Conservation (phyloP, 2,329 filamentous ascomycete genomes). For the Scleromitrula shiraiana region DNA sequence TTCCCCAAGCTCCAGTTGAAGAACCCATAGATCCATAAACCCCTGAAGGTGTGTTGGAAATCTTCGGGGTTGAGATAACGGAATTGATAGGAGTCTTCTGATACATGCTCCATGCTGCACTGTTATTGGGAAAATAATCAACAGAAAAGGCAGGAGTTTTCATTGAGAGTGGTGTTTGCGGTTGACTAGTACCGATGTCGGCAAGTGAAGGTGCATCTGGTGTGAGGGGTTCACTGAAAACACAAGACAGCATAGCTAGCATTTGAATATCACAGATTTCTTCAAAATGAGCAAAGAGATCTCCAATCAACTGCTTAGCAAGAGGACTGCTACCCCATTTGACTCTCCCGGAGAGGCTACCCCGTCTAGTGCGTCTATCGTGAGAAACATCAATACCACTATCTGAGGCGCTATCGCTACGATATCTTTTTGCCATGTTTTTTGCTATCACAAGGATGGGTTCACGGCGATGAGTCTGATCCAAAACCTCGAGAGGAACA, state of each 20-base stretch:
- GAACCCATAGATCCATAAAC: constrained; percentile 50
- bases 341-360: constrained; percentile 47
- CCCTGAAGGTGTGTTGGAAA: constrained; percentile 46
- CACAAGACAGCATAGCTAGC: constrained; percentile 63
- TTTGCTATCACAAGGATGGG: constrained; percentile 58
- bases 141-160: constrained; percentile 60
- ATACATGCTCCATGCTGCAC: constrained; percentile 44
- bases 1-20: constrained; percentile 44
- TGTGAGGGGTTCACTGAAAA: constrained; percentile 53
- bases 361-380: constrained; percentile 25
- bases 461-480: constrained; percentile 44
- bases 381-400: constrained; percentile 41
- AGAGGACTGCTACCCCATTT: constrained; percentile 62
- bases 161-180: constrained; percentile 55
- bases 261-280: constrained; percentile 57
- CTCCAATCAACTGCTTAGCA: constrained; percentile 50
- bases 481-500: constrained; percentile 60
- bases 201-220: constrained; percentile 49
- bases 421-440: constrained; percentile 41
- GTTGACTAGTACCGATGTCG: constrained; percentile 47
- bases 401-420: constrained; percentile 36
- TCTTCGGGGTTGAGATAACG: constrained; percentile 47
- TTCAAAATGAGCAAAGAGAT: constrained; percentile 59
- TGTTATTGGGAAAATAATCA: constrained; percentile 56
- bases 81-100: constrained; percentile 47